Conservation (phyloP, 1,284 basidiomycete species). For the Pseudozyma tsukubaensis region DNA sequence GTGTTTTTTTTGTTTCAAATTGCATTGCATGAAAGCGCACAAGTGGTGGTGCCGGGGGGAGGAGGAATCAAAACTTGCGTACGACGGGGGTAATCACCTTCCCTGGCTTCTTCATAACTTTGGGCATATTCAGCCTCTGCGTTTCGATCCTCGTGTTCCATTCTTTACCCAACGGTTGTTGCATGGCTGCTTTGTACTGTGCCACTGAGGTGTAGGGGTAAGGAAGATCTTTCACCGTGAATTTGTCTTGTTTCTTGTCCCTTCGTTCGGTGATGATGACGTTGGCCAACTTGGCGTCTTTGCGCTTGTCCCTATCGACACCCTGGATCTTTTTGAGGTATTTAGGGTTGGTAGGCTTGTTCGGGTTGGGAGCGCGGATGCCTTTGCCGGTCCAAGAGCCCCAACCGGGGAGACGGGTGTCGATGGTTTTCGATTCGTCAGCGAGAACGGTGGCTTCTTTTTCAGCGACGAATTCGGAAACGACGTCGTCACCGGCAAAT, state of each 20-base stretch:
- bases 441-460: conserved; percentile 82
- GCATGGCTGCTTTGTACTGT: conserved; percentile 87
- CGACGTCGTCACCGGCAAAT: conserved; percentile 95
- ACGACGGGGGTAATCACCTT: conserved; percentile 58
- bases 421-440: conserved; percentile 84
- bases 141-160: conserved; percentile 93
- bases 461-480: conserved; percentile 84
- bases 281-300: conserved; percentile 84
- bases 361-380: conserved; percentile 63
- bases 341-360: conserved; percentile 20
- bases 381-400: conserved; percentile 92
- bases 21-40: too few relatives aligned
- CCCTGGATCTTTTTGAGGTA: conserved; percentile 70
- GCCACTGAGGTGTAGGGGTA: conserved; percentile 86
- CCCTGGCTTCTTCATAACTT: conserved; percentile 59
- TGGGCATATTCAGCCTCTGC: conserved; percentile 74
- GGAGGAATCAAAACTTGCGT: conserved; percentile 23
- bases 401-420: conserved; percentile 90
- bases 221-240: conserved; percentile 87
- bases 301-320: conserved; percentile 79
- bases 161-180: conserved; percentile 84
- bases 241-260: conserved; percentile 92
- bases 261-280: conserved; percentile 94
- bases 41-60: not conserved
- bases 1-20: not conserved